Percentiles rank a stretch among this genome's conserved stretches.
Evolutionary conservation across 148 eudicot genomes (phyloP).

Genomic region (Pharnaceum exiguum): DNA sequence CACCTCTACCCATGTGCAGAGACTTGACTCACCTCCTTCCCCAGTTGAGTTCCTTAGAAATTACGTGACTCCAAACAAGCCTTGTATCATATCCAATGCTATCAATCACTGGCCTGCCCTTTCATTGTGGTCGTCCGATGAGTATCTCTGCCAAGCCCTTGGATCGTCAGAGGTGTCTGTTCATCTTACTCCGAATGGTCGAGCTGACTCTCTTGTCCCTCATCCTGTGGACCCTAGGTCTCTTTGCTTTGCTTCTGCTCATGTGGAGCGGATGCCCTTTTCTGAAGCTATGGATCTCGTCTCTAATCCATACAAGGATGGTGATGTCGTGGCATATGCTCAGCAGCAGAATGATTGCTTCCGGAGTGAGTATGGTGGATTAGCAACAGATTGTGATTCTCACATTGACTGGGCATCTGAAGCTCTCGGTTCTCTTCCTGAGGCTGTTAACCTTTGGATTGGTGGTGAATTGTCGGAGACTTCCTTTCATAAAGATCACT

Average conservation of each 20-base stretch:
- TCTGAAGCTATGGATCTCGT: conserved; percentile 45
- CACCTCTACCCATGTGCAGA: conserved; percentile 43
- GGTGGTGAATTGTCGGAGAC: conserved; percentile 67
- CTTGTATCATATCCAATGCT: conserved; percentile 84
- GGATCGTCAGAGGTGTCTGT: conserved; percentile 58
- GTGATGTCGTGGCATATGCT: conserved; percentile 57
- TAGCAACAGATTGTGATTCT: conserved; percentile 56
- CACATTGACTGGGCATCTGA: conserved; percentile 82
- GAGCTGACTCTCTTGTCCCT: conserved; percentile 69
- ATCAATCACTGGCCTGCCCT: conserved; percentile 72
- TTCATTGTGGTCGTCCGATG: conserved; percentile 67
- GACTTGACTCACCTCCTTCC: conserved; percentile 66
- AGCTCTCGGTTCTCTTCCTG: conserved; percentile 78
- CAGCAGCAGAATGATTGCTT: conserved; percentile 97
- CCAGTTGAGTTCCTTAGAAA: conserved; percentile 75
- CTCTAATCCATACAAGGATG: conserved; percentile 12
- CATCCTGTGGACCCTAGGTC: conserved; percentile 38
- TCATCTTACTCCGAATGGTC: conserved; percentile 88
- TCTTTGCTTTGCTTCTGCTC: conserved; percentile 85
- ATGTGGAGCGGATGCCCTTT: conserved; percentile 52
- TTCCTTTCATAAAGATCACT: conserved; percentile 94
- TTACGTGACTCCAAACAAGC: conserved; percentile 74
- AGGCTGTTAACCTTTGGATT: conserved; percentile 95
- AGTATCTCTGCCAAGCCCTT: conserved; percentile 48
- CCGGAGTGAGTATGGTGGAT: conserved; percentile 50